phyloP scores from a whole-genome alignment of 805 yeast genomes.

The Naumovozyma castellii region DNA sequence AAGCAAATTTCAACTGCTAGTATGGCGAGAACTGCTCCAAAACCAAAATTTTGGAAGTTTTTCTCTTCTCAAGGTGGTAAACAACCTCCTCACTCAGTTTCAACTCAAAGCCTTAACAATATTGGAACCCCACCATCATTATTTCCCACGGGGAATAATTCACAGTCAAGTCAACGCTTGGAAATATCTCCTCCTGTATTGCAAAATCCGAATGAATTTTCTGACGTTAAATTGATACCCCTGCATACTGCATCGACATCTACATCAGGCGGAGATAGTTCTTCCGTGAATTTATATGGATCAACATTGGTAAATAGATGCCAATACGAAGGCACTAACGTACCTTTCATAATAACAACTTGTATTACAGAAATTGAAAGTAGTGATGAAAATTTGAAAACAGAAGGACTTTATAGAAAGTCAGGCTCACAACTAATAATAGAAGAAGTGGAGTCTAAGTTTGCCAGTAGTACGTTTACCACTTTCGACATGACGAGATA shows the following conservation, averaged over 20 bases:
- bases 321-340: slow-evolving; percentile 44
- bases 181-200: slow-evolving; percentile 32
- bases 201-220: slow-evolving; percentile 31
- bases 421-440: slow-evolving; percentile 67
- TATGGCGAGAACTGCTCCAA: slow-evolving; percentile 19
- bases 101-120: background rate
- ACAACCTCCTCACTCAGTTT: slow-evolving; percentile 1
- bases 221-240: slow-evolving; percentile 28
- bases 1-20: slow-evolving; percentile 18
- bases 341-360: slow-evolving; percentile 64
- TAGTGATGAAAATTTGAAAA: slow-evolving; percentile 48
- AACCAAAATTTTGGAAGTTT: slow-evolving; percentile 30
- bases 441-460: slow-evolving; percentile 22
- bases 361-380: slow-evolving; percentile 71
- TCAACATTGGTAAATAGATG: slow-evolving; percentile 56
- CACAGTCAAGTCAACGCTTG: slow-evolving; percentile 6
- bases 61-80: slow-evolving; percentile 11
- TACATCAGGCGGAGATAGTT: slow-evolving; percentile 8
- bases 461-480: slow-evolving; percentile 6
- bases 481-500: slow-evolving; percentile 33
- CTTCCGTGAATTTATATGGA: slow-evolving; percentile 10
- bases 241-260: slow-evolving; percentile 3
- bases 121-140: background rate
- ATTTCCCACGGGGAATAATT: background rate
- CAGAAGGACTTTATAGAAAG: slow-evolving; percentile 85